phyloP scores from a whole-genome alignment of 257 asterid species.

The Coffea canephora region DNA sequence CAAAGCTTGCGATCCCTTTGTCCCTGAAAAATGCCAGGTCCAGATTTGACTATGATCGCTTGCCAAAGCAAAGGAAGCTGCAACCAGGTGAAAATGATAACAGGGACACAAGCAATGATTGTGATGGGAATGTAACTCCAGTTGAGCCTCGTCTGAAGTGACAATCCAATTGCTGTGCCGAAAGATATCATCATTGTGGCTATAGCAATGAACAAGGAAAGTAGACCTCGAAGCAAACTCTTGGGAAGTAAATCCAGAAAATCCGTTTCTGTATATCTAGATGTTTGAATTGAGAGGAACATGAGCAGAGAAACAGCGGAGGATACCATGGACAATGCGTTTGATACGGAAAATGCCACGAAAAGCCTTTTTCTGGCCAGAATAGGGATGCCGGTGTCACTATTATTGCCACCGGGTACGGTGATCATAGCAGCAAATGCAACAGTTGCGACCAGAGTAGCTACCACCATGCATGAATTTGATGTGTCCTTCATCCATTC shows the following conservation, averaged over 20 bases:
- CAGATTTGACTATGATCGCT: slow-evolving; percentile 1
- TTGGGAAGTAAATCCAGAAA: neutral
- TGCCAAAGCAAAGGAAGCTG: slow-evolving; percentile 10
- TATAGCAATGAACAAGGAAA: neutral
- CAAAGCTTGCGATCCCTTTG: neutral
- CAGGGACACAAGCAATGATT: slow-evolving; percentile 4
- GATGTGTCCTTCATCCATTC: slow-evolving; percentile 17
- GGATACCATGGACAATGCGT: slow-evolving; percentile 9
- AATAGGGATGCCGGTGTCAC: neutral
- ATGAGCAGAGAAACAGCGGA: slow-evolving; percentile 7
- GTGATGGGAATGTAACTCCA: slow-evolving; percentile 1
- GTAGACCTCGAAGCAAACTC: neutral
- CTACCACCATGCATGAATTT: slow-evolving; percentile 12
- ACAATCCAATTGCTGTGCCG: neutral
- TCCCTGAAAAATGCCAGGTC: neutral
- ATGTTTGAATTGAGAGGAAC: slow-evolving; percentile 8
- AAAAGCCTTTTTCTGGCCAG: neutral
- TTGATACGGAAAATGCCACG: neutral
- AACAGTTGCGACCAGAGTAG: neutral
- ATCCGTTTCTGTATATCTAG: slow-evolving; percentile 1
- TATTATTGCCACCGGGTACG: slow-evolving; percentile 4
- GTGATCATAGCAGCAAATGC: slow-evolving; percentile 12
- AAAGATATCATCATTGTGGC: slow-evolving; percentile 12
- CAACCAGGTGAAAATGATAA: neutral
- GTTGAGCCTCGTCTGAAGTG: neutral